Conservation (phyloP, 768 basidiomycete species). For the Pholiota conissans region DNA sequence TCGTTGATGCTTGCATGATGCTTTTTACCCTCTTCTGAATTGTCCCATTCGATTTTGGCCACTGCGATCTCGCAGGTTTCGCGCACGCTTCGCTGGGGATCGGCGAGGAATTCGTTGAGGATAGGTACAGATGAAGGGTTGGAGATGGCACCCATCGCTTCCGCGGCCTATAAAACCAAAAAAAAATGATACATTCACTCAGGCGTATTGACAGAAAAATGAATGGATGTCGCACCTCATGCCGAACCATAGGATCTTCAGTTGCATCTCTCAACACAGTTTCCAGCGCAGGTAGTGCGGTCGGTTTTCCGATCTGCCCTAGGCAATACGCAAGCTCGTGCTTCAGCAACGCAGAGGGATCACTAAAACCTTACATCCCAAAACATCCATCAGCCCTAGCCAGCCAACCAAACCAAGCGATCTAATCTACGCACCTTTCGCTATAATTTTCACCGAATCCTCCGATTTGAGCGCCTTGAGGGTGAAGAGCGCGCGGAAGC, state of each 20-base stretch:
- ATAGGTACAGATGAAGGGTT: constrained; percentile 62
- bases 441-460: constrained; percentile 81
- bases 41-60: constrained; percentile 92
- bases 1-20: constrained; percentile 35
- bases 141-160: constrained; percentile 96
- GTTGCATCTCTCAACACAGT: constrained; percentile 64
- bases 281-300: constrained; percentile 80
- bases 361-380: constrained; percentile 85
- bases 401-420: too few species aligned
- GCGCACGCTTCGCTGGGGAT: constrained; percentile 73
- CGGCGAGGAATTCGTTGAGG: constrained; percentile 68
- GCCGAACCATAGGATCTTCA: constrained; percentile 95
- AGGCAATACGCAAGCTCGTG: constrained; percentile 98
- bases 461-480: constrained; percentile 81
- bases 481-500: constrained; percentile 91
- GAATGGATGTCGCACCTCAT: constrained; percentile 64
- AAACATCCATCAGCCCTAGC: too few species aligned
- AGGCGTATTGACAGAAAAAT: background rate
- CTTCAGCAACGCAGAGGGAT: constrained; percentile 88
- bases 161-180: constrained; percentile 81
- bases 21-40: constrained; percentile 67
- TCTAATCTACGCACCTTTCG: too few species aligned
- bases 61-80: constrained; percentile 99
- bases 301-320: constrained; percentile 79
- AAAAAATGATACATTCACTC: constrained; percentile 17